Evolutionary conservation across 2,329 filamentous ascomycete genomes (phyloP).

Genomic region (Alternaria solani): DNA sequence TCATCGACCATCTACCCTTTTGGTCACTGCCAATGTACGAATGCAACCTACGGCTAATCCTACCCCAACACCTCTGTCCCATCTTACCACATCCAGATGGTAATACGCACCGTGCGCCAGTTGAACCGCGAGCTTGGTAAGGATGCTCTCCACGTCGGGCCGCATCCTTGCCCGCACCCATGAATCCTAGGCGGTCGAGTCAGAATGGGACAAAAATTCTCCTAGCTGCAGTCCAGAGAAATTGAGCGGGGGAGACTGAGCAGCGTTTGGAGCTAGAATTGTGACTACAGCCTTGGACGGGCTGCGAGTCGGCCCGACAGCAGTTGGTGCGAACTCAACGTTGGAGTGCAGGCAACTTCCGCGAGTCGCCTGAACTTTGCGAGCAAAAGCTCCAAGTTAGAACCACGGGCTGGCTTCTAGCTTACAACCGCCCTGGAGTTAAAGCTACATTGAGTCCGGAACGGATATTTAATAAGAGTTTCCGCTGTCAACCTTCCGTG

Average conservation of each 20-base stretch:
- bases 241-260: constrained; percentile 1
- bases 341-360: not conserved
- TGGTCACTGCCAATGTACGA: not conserved
- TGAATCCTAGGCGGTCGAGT: not conserved
- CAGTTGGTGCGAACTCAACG: not conserved
- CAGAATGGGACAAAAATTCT: not conserved
- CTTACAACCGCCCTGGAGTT: not conserved
- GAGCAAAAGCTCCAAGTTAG: not conserved
- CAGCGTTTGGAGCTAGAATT: constrained; percentile 6
- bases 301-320: not conserved
- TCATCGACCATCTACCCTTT: constrained; percentile 5
- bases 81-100: not conserved
- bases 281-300: not conserved
- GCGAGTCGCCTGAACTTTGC: not conserved
- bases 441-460: not conserved
- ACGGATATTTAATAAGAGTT: not conserved
- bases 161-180: not conserved
- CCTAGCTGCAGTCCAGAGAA: constrained; percentile 1
- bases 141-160: not conserved
- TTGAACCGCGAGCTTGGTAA: not conserved
- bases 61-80: not conserved
- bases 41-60: not conserved
- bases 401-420: not conserved
- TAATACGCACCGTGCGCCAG: constrained; percentile 1
- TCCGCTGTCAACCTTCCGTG: not conserved